Evolutionary conservation across 495 filamentous ascomycete species (phyloP), one percentile per base, ranked within the genome.

Genomic region (Aspergillus sparsus): DNA sequence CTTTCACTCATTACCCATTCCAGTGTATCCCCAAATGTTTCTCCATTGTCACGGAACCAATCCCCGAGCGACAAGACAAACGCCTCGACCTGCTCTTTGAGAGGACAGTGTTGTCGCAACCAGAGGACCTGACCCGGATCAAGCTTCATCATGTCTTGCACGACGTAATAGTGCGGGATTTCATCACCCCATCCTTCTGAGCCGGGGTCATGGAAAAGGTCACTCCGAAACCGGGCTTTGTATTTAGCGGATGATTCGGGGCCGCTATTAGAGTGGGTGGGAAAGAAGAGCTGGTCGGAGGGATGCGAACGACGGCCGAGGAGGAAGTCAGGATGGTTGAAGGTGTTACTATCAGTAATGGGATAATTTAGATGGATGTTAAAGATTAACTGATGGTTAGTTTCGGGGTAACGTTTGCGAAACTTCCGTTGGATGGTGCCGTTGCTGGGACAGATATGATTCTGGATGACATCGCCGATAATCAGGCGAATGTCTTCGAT

Each of bases 141-240:
- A 18, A 87, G 74, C 69, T 87, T 87, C 69, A 87, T 73, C 85
- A 87, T 86, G 61, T 87, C 85, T 67, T 87, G 82, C 27, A 87
- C 77, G 16, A 86, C 75, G 59, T 87, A 87, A 67, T 87, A 86
- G 54, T 87, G 83, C 39, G 73, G 71, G 42, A 86, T 82, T 57
- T 85, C 84, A 61, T 87, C 84, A 33, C 85, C 85, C 85, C 85
- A 87, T 45, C 84, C 85, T 55, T 76, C 72, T 13, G 57, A 63
- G 12, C 72, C 73, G 2, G 70, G 72, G 34, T 74, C 74, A 50
- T 78, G 72, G 66, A 73, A 77, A 16, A 76, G 60, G 15, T 73
- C 68, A 54, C 66, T 73, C 13, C 72, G 72, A 49, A 73, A 71
- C 16, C 66, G 61, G 16, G 69, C 70, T 9, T 61, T 60, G 33